Conservation (phyloP, 306 rosid species). For the Rosa persica region DNA sequence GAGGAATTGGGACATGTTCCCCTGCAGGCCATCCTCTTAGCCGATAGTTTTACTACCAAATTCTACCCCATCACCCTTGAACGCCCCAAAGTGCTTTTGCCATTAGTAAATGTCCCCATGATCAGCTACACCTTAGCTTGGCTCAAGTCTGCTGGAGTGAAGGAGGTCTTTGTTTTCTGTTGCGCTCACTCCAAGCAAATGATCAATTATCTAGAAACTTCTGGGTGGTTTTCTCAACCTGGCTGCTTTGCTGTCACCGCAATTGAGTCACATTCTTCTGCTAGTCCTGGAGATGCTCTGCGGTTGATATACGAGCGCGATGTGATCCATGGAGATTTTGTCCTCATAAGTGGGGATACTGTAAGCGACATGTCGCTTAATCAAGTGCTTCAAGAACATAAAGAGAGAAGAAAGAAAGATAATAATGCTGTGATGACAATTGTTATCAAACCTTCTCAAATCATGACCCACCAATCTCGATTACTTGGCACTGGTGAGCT, state of each 20-base stretch:
- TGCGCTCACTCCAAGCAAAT: slow-evolving; percentile 92
- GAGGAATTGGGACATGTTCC: slow-evolving; percentile 79
- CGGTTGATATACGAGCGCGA: slow-evolving; percentile 84
- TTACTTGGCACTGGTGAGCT: slow-evolving; percentile 88
- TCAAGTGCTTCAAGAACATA: slow-evolving; percentile 78
- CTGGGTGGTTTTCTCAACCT: slow-evolving; percentile 73
- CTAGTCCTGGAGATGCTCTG: slow-evolving; percentile 89
- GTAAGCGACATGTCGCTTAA: slow-evolving; percentile 92
- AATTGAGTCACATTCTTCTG: slow-evolving; percentile 77
- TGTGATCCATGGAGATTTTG: slow-evolving; percentile 96
- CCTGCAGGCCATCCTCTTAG: slow-evolving; percentile 82
- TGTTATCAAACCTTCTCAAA: slow-evolving; percentile 75
- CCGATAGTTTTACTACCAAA: slow-evolving; percentile 83
- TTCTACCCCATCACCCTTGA: slow-evolving; percentile 95
- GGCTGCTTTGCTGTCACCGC: slow-evolving; percentile 54
- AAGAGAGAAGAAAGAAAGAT: slow-evolving; percentile 87
- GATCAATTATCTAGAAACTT: slow-evolving; percentile 64
- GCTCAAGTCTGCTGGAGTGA: slow-evolving; percentile 97
- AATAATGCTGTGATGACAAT: slow-evolving; percentile 92
- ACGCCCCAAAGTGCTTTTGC: slow-evolving; percentile 88
- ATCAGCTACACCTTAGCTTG: slow-evolving; percentile 79
- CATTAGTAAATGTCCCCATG: slow-evolving; percentile 85
- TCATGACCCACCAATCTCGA: slow-evolving; percentile 65
- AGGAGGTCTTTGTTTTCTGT: slow-evolving; percentile 91
- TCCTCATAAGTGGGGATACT: slow-evolving; percentile 91